phyloP scores from a whole-genome alignment of 2,329 filamentous ascomycete species.

The Calonectria ilicicola region DNA sequence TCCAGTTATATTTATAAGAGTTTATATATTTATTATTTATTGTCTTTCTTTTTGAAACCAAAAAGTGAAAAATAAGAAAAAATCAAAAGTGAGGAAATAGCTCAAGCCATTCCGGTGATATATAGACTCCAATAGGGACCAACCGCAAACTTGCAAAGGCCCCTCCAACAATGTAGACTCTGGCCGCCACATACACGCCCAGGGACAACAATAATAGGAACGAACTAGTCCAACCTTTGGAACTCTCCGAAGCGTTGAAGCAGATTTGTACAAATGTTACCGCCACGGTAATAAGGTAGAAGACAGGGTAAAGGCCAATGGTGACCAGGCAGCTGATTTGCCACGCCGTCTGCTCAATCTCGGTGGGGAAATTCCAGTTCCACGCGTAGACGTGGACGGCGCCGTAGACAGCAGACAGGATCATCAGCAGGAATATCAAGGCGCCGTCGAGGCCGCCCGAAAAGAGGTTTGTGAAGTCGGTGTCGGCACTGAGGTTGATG shows the following conservation, averaged over 20 bases:
- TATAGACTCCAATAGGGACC: conserved; percentile 15
- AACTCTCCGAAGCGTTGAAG: not conserved
- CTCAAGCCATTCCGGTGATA: conserved; percentile 9
- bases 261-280: not conserved
- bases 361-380: conserved; percentile 11
- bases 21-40: not conserved
- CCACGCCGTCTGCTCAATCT: conserved; percentile 13
- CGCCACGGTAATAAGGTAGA: not conserved
- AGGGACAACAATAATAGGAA: not conserved
- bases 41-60: not conserved
- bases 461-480: not conserved
- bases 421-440: conserved; percentile 1
- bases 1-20: not conserved
- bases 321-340: conserved; percentile 14
- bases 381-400: conserved; percentile 8
- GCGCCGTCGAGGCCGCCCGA: not conserved
- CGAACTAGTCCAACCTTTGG: not conserved
- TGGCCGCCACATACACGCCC: conserved; percentile 1
- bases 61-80: not conserved
- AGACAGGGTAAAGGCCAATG: not conserved
- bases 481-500: not conserved
- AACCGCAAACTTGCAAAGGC: conserved; percentile 12
- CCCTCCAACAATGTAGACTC: conserved; percentile 13
- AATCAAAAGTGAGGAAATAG: conserved; percentile 9
- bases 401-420: conserved; percentile 15